A percentile compares a stretch with the other conserved stretches of the same genome.
Evolutionary conservation across 345 rosid species (phyloP).

Genomic region (Erodium maritimum): DNA sequence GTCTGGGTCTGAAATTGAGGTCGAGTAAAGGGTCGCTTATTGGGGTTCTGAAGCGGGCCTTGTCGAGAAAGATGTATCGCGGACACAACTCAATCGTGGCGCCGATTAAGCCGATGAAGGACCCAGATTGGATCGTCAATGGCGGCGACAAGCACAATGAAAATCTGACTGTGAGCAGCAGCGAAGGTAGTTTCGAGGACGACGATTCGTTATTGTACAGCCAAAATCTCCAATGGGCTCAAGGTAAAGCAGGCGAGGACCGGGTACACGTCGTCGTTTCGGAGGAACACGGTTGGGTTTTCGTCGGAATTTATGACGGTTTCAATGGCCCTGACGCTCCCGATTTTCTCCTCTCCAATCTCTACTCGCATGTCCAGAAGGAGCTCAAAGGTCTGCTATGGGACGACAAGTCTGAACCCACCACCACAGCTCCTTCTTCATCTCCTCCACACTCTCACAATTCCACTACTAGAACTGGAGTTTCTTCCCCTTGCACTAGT

Average conservation of each 20-base stretch:
- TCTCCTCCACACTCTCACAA: not conserved
- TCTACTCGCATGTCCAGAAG: slow-evolving; percentile 57
- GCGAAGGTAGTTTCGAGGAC: slow-evolving; percentile 54
- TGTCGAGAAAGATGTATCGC: slow-evolving; percentile 52
- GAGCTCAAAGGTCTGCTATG: slow-evolving; percentile 85
- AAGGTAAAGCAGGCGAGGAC: slow-evolving; percentile 98
- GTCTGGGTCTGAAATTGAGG: slow-evolving; percentile 16
- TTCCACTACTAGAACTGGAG: not conserved
- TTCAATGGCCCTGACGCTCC: slow-evolving; percentile 99
- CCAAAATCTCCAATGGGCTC: slow-evolving; percentile 96
- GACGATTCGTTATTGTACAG: slow-evolving; percentile 48
- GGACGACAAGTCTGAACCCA: slow-evolving; percentile 47
- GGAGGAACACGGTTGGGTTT: slow-evolving; percentile 90
- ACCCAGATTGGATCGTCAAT: slow-evolving; percentile 52
- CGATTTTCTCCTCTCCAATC: slow-evolving; percentile 61
- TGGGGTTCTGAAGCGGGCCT: slow-evolving; percentile 57
- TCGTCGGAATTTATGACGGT: slow-evolving; percentile 94
- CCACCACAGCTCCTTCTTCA: not conserved
- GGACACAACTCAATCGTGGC: slow-evolving; percentile 71
- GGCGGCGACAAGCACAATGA: slow-evolving; percentile 23
- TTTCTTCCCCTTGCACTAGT: too few species aligned
- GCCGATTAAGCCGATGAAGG: slow-evolving; percentile 59
- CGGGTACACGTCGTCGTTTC: slow-evolving; percentile 93
- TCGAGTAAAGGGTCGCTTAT: slow-evolving; percentile 54
- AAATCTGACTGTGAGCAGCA: slow-evolving; percentile 51